phyloP scores from a whole-genome alignment of 2,329 filamentous ascomycete species.

The Aspergillus novoparasiticus region DNA sequence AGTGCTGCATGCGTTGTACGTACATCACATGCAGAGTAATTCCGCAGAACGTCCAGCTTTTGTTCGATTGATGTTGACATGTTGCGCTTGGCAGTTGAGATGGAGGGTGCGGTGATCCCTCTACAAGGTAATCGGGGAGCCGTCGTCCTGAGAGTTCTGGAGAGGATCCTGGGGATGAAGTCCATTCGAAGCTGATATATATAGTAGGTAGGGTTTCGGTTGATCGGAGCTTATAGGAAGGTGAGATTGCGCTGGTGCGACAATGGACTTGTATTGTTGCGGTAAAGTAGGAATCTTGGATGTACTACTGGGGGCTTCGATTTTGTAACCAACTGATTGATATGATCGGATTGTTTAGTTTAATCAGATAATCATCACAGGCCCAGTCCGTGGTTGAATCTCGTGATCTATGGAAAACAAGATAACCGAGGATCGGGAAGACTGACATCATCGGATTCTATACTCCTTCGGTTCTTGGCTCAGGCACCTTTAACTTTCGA shows the following conservation, averaged over 20 bases:
- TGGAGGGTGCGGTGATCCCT: not conserved
- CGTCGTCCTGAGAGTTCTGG: not conserved
- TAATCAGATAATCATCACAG: not conserved
- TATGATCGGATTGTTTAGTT: not conserved
- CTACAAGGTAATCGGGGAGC: not conserved
- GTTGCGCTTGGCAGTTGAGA: conserved; percentile 16
- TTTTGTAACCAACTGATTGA: too few species aligned
- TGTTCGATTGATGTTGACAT: conserved; percentile 38
- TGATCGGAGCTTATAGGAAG: not conserved
- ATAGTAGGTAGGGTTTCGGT: not conserved
- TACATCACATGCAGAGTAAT: conserved; percentile 50
- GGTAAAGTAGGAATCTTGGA: too few species aligned
- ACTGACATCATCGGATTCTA: conserved; percentile 10
- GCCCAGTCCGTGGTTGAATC: not conserved
- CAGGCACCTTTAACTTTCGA: not conserved
- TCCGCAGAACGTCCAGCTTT: conserved; percentile 35
- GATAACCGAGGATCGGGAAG: conserved; percentile 20
- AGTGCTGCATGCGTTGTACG: not conserved
- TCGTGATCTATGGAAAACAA: not conserved
- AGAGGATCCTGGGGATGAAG: not conserved
- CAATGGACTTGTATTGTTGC: not conserved
- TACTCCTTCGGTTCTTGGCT: not conserved
- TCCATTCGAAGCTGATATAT: conserved; percentile 11
- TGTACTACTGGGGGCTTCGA: too few species aligned
- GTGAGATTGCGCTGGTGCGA: not conserved